Evolutionary conservation across 2,329 filamentous ascomycete genomes (phyloP), one percentile per base, ranked within the genome.

Genomic region (Torrubiellomyces zombiae): DNA sequence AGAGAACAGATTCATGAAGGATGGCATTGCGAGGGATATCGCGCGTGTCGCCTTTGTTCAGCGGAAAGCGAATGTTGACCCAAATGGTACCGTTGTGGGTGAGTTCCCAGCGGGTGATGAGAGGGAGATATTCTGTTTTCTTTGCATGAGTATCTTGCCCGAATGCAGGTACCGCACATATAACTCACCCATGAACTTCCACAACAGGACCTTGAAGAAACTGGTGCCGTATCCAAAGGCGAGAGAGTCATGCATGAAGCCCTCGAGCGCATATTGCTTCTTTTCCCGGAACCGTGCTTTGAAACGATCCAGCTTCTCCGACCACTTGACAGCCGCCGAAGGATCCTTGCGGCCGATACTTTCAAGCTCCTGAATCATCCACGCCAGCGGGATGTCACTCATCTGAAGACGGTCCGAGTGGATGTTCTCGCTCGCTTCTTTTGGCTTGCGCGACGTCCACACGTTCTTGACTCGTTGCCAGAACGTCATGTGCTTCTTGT

Each of bases 361-460:
- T 36, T 55, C 47, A 4, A 63, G 41, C 33, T 64, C 60, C 2
- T 51, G 48, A 18, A 64, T 54, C 60, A 65, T 65, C 61, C 61
- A 65, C 7, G 51, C 52, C 2, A 65, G 43, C 2, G 61, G 51
- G 12, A 63, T 50, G 30, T 65, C 59, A 14, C 58, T 63, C 42
- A 65, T 44, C 38, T 57, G 55, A 19, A 55, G 42, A 0, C 38
- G 43, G 13, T 55, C 52, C 0, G 35, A 23, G 2, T 38, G 30
- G 2, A 51, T 29, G 11, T 52, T 42, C 15, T 33, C 37, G 22
- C 36, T 48, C 3, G 48, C 33, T 21, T 39, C 39, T 2, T 38
- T 42, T 5, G 48, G 27, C 30, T 43, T 51, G 13, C 46, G 39
- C 1, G 48, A 47, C 1, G 35, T 44, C 36, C 43, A 55, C 21